Evolutionary conservation across 1,284 basidiomycete species (phyloP).

Genomic region (Cutaneotrichosporon sp.): DNA sequence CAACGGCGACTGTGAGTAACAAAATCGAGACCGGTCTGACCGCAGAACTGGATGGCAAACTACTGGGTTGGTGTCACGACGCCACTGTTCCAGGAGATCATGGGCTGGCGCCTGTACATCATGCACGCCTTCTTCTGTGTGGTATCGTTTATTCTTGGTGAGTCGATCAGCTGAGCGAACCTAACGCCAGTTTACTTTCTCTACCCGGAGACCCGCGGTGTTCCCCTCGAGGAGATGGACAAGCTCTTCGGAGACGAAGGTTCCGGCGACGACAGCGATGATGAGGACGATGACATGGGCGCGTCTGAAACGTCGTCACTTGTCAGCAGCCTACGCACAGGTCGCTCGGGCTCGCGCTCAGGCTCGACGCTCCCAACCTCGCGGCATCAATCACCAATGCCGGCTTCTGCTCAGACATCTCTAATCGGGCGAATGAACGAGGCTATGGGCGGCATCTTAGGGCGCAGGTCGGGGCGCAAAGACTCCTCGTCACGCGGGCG

Average conservation of each 20-base stretch:
- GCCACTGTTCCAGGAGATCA: slow-evolving; percentile 79
- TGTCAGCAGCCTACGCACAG: slow-evolving; percentile 33
- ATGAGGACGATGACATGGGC: slow-evolving; percentile 34
- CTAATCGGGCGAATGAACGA: slow-evolving; percentile 38
- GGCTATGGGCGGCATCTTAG: slow-evolving; percentile 56
- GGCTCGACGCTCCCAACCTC: slow-evolving; percentile 35
- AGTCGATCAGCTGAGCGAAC: slow-evolving; percentile 6
- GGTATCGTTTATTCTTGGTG: slow-evolving; percentile 70
- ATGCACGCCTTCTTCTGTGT: slow-evolving; percentile 95
- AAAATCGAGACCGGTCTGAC: neutral
- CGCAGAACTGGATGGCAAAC: slow-evolving; percentile 61
- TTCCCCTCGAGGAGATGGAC: slow-evolving; percentile 55
- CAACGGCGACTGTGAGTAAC: slow-evolving; percentile 62
- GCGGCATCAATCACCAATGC: slow-evolving; percentile 30
- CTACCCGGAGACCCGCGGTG: slow-evolving; percentile 54
- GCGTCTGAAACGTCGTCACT: slow-evolving; percentile 61
- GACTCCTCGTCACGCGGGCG: slow-evolving; percentile 39
- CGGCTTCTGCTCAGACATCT: slow-evolving; percentile 30
- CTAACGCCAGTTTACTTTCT: slow-evolving; percentile 36
- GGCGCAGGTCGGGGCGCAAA: slow-evolving; percentile 37
- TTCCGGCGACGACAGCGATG: slow-evolving; percentile 26
- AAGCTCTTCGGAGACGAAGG: slow-evolving; percentile 43
- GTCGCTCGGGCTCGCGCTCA: slow-evolving; percentile 22
- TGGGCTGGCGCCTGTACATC: slow-evolving; percentile 88
- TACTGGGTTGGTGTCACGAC: slow-evolving; percentile 76